Base-by-base conservation (phyloP, 73 alveolate species). In the Symbiodinium pilosum region DNA sequence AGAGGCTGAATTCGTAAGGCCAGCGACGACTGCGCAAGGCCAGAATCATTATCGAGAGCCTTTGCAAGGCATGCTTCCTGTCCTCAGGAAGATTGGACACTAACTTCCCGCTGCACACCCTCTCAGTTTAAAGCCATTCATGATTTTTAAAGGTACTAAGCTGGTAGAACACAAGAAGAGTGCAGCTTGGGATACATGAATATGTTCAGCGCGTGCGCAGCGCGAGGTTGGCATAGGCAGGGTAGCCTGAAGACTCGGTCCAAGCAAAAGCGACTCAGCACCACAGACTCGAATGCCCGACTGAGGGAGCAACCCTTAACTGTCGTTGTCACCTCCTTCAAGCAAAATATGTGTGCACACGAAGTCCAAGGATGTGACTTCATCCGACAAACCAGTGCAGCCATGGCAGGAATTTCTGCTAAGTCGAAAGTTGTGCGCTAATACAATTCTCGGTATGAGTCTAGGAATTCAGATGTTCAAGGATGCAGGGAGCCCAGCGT, bases 211-310 rank as follows among this genome's bases (percentile, higher is more conserved):
- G 93, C 36, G 94, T 87, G 39, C 94, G 94, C 43, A 87, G 59
- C 68, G 94, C 94, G 43, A 87, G 94, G 34, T 87, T 87, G 85
- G 94, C 94, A 36, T 87, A 87, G 59, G 94, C 94, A 11, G 94
- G 39, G 39, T 44, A 54, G 14, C 94, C 94, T 87, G 68, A 41
- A 24, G 24, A 8, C 34, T 26, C 43, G 44, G 44, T 24, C 12
- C 81, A 26, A 8, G 32, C 73, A 56, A 20, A 26, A 0, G 81
- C 4, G 12, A 14, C 30, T 2, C 41, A 64, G 34, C 20, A 28
- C 81, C 12, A 3, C 39, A 28, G 8, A n/a, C 9, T 18, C 38
- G 12, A 64, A 20, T 64, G 39, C 12, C 81, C 34, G 38, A 64
- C 38, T 3, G 39, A 64, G 32, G 21, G 38, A 28, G 18, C 12